A percentile compares a stretch with the other conserved stretches of the same genome.
Conservation (phyloP, 495 filamentous ascomycete species). For the Neurospora sp. region DNA sequence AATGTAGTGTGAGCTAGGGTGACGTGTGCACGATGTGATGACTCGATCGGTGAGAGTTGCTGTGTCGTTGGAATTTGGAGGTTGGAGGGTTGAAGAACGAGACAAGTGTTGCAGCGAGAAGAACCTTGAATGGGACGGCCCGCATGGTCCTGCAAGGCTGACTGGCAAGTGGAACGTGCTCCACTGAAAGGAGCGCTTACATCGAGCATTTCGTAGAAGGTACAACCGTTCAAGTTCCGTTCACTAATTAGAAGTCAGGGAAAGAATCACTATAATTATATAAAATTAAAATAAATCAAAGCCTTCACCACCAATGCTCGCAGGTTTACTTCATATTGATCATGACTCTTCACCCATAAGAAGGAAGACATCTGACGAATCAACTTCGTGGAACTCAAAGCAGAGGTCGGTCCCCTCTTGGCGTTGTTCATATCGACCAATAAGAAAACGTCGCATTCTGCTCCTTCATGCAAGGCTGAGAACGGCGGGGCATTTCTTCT, state of each 20-base stretch:
- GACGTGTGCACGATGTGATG: background rate
- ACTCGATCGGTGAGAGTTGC: background rate
- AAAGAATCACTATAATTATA: background rate
- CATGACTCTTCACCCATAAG: background rate
- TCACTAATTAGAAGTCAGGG: background rate
- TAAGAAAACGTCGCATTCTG: background rate
- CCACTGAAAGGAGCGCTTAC: background rate
- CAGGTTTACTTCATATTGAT: background rate
- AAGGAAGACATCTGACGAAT: background rate
- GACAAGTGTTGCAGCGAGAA: background rate
- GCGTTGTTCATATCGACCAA: background rate
- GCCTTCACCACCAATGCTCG: background rate
- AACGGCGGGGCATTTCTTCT: conserved; percentile 15
- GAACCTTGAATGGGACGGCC: background rate
- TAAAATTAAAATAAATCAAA: background rate
- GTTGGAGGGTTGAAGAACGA: background rate
- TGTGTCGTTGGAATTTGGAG: background rate
- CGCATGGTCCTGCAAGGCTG: background rate
- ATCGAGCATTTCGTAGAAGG: background rate
- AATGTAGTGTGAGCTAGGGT: background rate
- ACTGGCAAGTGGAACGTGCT: background rate
- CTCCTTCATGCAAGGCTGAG: conserved; percentile 10
- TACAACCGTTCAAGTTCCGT: background rate
- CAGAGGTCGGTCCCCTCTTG: background rate
- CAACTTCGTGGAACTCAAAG: background rate